Conservation (phyloP, 441 rosid genomes). For the Erysimum cheiri region DNA sequence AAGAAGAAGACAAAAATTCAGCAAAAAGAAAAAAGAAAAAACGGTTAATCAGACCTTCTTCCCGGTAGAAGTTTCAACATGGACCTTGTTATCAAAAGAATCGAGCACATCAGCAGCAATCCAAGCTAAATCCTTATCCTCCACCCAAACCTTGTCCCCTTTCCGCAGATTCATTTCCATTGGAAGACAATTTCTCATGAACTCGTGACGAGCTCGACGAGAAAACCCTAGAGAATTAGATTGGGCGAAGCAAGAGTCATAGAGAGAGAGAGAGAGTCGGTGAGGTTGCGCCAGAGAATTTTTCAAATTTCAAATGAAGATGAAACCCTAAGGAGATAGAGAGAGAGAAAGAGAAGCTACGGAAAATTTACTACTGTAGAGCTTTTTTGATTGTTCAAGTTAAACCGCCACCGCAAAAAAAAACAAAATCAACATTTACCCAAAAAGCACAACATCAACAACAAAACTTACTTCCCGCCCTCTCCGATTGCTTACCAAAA, state of each 20-base stretch:
- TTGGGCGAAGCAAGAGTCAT: slow-evolving; percentile 31
- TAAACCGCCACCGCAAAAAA: slow-evolving; percentile 13
- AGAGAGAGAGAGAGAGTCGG: slow-evolving; percentile 35
- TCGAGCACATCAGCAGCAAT: slow-evolving; percentile 67
- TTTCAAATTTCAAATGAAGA: slow-evolving; percentile 42
- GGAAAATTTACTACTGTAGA: slow-evolving; percentile 13
- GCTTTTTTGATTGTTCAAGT: slow-evolving; percentile 7
- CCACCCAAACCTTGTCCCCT: slow-evolving; percentile 88
- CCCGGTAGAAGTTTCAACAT: slow-evolving; percentile 54
- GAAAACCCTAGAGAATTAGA: slow-evolving; percentile 44
- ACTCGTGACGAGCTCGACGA: slow-evolving; percentile 21
- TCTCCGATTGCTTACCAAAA: background rate
- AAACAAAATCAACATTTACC: background rate
- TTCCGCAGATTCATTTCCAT: slow-evolving; percentile 62
- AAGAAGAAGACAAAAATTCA: background rate
- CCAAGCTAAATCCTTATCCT: slow-evolving; percentile 89
- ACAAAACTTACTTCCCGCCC: slow-evolving; percentile 34
- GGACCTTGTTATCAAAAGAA: slow-evolving; percentile 61
- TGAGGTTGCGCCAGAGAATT: slow-evolving; percentile 38
- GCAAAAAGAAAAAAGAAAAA: background rate
- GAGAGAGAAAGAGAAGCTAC: slow-evolving; percentile 12
- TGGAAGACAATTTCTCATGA: slow-evolving; percentile 42
- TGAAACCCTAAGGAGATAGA: slow-evolving; percentile 33
- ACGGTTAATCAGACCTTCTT: slow-evolving; percentile 60
- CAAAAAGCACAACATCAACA: background rate